Evolutionary conservation across 2,329 filamentous ascomycete species (phyloP).

Genomic region (Helotiales sp.): DNA sequence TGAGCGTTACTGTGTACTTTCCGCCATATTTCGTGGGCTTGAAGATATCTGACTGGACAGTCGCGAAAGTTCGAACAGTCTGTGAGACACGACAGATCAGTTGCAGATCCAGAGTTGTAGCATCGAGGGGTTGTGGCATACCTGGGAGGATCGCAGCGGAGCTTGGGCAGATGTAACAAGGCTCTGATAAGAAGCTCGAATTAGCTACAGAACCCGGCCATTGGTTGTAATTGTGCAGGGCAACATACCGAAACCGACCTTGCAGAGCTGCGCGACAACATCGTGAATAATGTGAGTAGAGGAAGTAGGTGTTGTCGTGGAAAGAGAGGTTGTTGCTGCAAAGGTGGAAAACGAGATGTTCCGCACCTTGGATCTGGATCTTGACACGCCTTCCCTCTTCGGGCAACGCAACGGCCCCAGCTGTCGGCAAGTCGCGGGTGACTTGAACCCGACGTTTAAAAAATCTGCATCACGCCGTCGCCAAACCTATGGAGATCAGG

Average conservation of each 20-base stretch:
- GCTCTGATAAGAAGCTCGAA: constrained; percentile 33
- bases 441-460: background rate
- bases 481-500: background rate
- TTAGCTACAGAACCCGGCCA: constrained; percentile 29
- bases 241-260: constrained; percentile 47
- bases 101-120: constrained; percentile 3
- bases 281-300: constrained; percentile 24
- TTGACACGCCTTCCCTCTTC: background rate
- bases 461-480: background rate
- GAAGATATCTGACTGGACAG: constrained; percentile 92
- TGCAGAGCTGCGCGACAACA: constrained; percentile 36
- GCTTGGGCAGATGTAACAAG: constrained; percentile 35
- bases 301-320: constrained; percentile 12
- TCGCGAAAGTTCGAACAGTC: constrained; percentile 58
- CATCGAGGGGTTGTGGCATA: constrained; percentile 11
- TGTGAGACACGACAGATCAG: constrained; percentile 6
- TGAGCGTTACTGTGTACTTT: constrained; percentile 98
- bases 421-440: background rate
- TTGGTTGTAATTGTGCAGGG: constrained; percentile 20
- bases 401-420: background rate
- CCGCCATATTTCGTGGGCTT: constrained; percentile 95
- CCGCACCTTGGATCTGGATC: constrained; percentile 1
- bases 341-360: constrained; percentile 8
- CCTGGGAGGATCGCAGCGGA: constrained; percentile 26
- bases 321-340: constrained; percentile 7